Percentiles rank a stretch among this genome's conserved stretches.
These are phyloP conservation scores for Guyanaporus albipodus DNA, from an alignment of 768 basidiomycete species.

Conservation along the genomic window DNA sequence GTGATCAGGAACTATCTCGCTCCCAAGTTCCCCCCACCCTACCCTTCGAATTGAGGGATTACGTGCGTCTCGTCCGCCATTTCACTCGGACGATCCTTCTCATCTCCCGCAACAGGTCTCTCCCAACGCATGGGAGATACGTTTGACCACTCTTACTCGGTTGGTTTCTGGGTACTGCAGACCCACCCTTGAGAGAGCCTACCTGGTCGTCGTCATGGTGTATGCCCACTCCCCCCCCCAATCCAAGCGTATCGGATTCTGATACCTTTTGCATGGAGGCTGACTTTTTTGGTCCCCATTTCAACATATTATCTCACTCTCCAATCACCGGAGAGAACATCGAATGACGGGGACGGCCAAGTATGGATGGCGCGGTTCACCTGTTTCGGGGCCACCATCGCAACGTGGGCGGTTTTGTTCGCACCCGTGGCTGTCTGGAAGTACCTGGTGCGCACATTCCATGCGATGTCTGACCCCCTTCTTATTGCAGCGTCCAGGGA, in stretches of 20 bases:
- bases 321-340: conserved; percentile 7
- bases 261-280: conserved; percentile 22
- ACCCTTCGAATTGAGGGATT: conserved; percentile 36
- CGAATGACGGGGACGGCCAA: conserved; percentile 11
- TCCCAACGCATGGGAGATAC: conserved; percentile 41
- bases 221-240: conserved; percentile 21
- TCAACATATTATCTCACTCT: conserved; percentile 36
- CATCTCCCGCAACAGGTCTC: conserved; percentile 32
- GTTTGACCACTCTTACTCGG: conserved; percentile 36
- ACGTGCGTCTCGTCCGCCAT: conserved; percentile 27
- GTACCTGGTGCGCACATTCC: conserved; percentile 27
- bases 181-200: conserved; percentile 43
- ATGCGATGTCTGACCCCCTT: background rate
- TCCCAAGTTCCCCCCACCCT: conserved; percentile 28
- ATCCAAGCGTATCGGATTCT: background rate
- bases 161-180: conserved; percentile 40
- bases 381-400: conserved; percentile 37
- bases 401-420: conserved; percentile 35
- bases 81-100: background rate
- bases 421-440: conserved; percentile 48
- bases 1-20: conserved; percentile 33
- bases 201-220: conserved; percentile 38
- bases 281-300: conserved; percentile 38
- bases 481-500: conserved; percentile 33
- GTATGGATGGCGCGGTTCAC: conserved; percentile 36